Percentiles rank a stretch among this genome's conserved stretches.
Evolutionary conservation across 495 filamentous ascomycete species (phyloP).

Genomic region (Tuber microsphaerosporum): DNA sequence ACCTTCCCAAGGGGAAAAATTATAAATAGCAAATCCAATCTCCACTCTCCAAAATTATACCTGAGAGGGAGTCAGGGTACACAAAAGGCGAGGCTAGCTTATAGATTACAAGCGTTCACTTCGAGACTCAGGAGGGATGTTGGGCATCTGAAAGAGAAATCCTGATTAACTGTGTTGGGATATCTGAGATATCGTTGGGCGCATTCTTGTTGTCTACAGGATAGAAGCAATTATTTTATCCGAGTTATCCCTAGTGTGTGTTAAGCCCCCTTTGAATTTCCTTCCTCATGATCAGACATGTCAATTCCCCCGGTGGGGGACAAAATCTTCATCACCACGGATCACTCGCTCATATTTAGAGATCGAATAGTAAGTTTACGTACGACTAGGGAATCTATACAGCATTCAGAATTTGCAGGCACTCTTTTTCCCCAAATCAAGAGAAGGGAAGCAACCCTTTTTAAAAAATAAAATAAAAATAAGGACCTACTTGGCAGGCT

Average conservation of each 20-base stretch:
- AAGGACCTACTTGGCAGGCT: no score
- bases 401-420: no score
- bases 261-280: neutral
- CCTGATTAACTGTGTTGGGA: neutral
- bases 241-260: neutral
- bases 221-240: neutral
- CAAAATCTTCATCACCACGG: neutral
- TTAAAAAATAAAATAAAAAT: no score
- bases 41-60: neutral
- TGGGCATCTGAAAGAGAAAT: neutral
- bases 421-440: no score
- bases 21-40: neutral
- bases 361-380: neutral
- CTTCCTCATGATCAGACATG: neutral
- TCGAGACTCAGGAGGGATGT: neutral
- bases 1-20: neutral
- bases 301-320: neutral
- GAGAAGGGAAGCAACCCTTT: no score
- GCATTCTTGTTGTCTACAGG: neutral
- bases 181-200: neutral
- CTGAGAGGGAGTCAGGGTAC: neutral
- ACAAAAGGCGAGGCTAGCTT: neutral
- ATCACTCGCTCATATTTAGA: neutral
- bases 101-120: neutral
- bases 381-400: no score